Conservation (phyloP, 805 yeast genomes). For the Ogataea degrootiae region DNA sequence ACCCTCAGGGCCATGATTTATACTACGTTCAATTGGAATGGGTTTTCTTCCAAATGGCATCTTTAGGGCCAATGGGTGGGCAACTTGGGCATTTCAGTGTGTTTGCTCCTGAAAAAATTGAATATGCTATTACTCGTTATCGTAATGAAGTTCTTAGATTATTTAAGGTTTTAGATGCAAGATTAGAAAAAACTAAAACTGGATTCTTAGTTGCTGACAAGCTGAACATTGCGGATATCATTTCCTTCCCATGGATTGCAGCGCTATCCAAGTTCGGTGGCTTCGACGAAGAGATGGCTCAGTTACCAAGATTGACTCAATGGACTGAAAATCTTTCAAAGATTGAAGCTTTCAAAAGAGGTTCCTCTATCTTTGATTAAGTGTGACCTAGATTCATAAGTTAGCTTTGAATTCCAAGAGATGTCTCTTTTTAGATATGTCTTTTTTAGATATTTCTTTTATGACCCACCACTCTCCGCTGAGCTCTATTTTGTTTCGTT, state of each 20-base stretch:
- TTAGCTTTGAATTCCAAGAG: conserved; percentile 2
- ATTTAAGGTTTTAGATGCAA: conserved; percentile 48
- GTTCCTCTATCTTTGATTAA: conserved; percentile 9
- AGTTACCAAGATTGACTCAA: conserved; percentile 36
- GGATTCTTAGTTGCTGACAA: conserved; percentile 61
- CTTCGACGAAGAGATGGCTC: conserved; percentile 29
- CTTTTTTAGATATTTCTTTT: no score
- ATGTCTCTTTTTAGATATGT: conserved; percentile 18
- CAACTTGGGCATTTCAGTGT: conserved; percentile 46
- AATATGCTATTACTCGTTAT: conserved; percentile 51
- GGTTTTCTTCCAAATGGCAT: conserved; percentile 54
- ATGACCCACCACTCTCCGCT: no score
- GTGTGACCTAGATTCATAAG: neutral
- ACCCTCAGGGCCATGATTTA: conserved; percentile 31
- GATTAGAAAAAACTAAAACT: conserved; percentile 39
- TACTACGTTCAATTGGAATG: conserved; percentile 54
- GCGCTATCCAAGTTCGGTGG: neutral
- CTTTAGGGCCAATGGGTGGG: conserved; percentile 60
- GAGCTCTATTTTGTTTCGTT: no score
- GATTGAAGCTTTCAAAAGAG: conserved; percentile 33
- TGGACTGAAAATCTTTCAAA: conserved; percentile 36
- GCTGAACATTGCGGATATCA: conserved; percentile 55
- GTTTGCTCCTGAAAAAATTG: conserved; percentile 46
- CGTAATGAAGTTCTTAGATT: conserved; percentile 47
- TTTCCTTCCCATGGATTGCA: conserved; percentile 43